Percentiles rank a stretch among this genome's conserved stretches.
These are phyloP conservation scores for Asterochloris erici DNA, from an alignment of 139 green algal genomes.

Conservation along the genomic window DNA sequence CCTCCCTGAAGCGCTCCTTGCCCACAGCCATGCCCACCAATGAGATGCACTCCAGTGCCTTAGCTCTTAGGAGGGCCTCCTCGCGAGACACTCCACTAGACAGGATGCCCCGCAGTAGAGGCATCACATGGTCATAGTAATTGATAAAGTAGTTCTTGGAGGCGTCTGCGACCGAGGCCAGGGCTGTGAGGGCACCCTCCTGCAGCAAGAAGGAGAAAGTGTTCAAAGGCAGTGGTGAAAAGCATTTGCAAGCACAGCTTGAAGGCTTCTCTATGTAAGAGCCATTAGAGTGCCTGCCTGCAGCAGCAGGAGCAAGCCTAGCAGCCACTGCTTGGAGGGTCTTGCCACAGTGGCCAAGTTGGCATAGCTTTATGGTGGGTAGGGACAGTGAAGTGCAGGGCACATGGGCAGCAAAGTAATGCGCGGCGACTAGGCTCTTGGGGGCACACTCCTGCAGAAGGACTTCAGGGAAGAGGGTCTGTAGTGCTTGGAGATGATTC, in stretches of 20 bases:
- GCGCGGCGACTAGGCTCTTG: too few species aligned
- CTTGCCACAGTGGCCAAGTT: too few species aligned
- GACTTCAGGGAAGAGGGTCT: too few species aligned
- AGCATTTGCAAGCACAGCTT: background rate
- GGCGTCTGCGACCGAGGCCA: slow-evolving; percentile 91
- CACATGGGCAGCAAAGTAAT: too few species aligned
- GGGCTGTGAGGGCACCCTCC: slow-evolving; percentile 92
- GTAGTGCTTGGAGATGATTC: too few species aligned
- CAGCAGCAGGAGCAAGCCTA: background rate
- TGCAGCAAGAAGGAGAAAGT: slow-evolving; percentile 35
- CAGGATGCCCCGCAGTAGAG: slow-evolving; percentile 87
- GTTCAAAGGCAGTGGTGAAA: slow-evolving; percentile 2
- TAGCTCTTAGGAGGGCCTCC: slow-evolving; percentile 84
- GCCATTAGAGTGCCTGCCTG: background rate
- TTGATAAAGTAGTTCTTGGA: slow-evolving; percentile 83
- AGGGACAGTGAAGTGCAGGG: too few species aligned
- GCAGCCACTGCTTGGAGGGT: background rate
- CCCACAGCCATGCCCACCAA: slow-evolving; percentile 98
- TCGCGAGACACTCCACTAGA: slow-evolving; percentile 52
- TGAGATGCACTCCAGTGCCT: slow-evolving; percentile 95
- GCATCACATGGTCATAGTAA: slow-evolving; percentile 80
- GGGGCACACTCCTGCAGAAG: too few species aligned
- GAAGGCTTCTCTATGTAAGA: background rate
- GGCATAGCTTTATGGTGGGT: too few species aligned
- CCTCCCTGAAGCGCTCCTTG: slow-evolving; percentile 79